These are phyloP conservation scores for Vigna hirtella DNA, from an alignment of 306 rosid species.

Conservation along the genomic window DNA sequence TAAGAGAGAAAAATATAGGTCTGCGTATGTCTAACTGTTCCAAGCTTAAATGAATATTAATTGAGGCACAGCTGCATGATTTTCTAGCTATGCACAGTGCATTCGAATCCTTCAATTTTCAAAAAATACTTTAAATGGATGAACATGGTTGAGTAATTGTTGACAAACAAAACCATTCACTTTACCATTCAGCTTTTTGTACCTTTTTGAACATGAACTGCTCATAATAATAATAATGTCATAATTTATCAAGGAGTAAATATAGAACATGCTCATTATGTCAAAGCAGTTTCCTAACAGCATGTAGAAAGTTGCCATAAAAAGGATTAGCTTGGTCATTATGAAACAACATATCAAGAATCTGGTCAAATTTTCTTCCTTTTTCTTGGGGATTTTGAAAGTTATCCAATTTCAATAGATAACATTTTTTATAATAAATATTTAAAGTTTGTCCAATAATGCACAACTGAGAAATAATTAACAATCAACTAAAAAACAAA, in stretches of 20 bases:
- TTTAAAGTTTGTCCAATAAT: not conserved
- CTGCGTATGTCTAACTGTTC: not conserved
- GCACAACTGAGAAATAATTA: not conserved
- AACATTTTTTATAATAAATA: not conserved
- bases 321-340: constrained; percentile 25
- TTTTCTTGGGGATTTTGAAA: not conserved
- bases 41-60: not conserved
- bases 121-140: not conserved
- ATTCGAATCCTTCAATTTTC: not conserved
- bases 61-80: not conserved
- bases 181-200: not conserved
- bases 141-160: not conserved
- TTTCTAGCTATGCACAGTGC: not conserved
- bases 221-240: not conserved
- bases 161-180: not conserved
- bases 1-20: not conserved
- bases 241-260: not conserved
- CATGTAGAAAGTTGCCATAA: not conserved
- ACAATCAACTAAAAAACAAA: not conserved
- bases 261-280: constrained; percentile 2
- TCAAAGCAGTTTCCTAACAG: not conserved
- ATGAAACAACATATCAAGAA: not conserved
- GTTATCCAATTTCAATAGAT: not conserved
- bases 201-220: no score
- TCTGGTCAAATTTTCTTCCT: constrained; percentile 39